These are phyloP conservation scores for Cardamine occulta DNA, from an alignment of 345 rosid genomes.

Conservation along the genomic window DNA sequence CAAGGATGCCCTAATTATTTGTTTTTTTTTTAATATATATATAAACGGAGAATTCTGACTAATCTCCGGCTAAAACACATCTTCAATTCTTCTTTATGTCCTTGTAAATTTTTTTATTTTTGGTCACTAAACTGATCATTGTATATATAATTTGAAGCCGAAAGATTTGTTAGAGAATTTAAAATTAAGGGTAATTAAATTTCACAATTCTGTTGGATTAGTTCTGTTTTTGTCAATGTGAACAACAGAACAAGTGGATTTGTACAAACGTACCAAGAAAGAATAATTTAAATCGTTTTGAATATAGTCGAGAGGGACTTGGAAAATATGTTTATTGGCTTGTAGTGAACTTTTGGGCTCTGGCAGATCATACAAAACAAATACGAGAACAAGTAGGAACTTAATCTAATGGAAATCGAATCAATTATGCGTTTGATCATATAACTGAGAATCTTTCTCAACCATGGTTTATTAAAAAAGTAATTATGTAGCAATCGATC, in stretches of 20 bases:
- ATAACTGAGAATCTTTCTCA: not conserved
- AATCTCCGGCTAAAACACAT: not conserved
- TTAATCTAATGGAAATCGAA: not conserved
- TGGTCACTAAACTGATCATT: conserved; percentile 19
- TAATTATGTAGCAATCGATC: not conserved
- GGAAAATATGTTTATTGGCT: conserved; percentile 25
- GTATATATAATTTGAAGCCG: conserved; percentile 18
- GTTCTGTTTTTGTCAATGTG: not conserved
- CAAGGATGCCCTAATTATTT: conserved; percentile 49
- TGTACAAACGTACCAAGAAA: conserved; percentile 1
- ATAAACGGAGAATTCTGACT: not conserved
- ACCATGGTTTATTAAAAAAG: not conserved
- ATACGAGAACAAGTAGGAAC: not conserved
- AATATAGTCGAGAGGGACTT: conserved; percentile 23
- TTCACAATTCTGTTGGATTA: conserved; percentile 23
- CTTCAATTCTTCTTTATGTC: not conserved
- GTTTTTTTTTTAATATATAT: not conserved
- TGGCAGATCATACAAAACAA: not conserved
- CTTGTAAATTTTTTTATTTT: not conserved
- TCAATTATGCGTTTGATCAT: not conserved
- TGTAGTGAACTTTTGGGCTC: conserved; percentile 1
- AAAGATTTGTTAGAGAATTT: not conserved
- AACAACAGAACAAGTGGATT: not conserved
- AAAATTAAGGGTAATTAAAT: not conserved
- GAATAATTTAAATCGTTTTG: not conserved